These are phyloP conservation scores for Pythium apleroticum DNA, from an alignment of 352 stramenopile genomes.

Conservation along the genomic window DNA sequence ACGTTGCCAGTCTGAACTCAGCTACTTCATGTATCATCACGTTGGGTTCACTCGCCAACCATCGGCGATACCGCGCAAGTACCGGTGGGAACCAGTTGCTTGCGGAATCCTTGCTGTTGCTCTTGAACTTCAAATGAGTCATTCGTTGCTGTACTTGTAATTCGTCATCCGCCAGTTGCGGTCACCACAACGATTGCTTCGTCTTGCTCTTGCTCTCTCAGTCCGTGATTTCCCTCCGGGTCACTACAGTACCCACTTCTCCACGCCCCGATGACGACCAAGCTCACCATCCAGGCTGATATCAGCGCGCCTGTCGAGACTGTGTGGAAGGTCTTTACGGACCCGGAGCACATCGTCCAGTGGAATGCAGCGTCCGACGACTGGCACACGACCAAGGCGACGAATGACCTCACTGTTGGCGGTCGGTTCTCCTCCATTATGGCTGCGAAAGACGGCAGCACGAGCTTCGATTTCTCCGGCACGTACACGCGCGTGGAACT, in stretches of 20 bases:
- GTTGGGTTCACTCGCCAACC: too few relatives aligned
- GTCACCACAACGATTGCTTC: too few relatives aligned
- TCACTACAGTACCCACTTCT: neutral
- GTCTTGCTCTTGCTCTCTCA: neutral
- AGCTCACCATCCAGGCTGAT: slow-evolving; percentile 12
- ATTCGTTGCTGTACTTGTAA: too few relatives aligned
- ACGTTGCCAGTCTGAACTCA: too few relatives aligned
- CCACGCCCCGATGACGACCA: neutral
- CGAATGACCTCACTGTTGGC: slow-evolving; percentile 15
- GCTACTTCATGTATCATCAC: too few relatives aligned
- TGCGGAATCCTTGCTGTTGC: neutral
- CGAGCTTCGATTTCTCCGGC: slow-evolving; percentile 17
- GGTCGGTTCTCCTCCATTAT: slow-evolving; percentile 19
- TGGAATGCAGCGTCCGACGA: slow-evolving; percentile 25
- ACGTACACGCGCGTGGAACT: slow-evolving; percentile 11
- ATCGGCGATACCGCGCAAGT: too few relatives aligned
- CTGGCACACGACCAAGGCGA: slow-evolving; percentile 20
- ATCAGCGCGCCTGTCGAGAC: slow-evolving; percentile 7
- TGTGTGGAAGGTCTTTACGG: slow-evolving; percentile 15
- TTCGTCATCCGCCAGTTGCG: too few relatives aligned
- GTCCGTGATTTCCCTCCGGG: neutral
- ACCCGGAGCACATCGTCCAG: slow-evolving; percentile 19
- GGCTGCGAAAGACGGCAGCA: slow-evolving; percentile 21
- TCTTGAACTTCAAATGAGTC: too few relatives aligned
- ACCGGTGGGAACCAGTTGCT: neutral